Evolutionary conservation across 2,329 filamentous ascomycete genomes (phyloP).

Genomic region (Colletotrichum tanaceti): DNA sequence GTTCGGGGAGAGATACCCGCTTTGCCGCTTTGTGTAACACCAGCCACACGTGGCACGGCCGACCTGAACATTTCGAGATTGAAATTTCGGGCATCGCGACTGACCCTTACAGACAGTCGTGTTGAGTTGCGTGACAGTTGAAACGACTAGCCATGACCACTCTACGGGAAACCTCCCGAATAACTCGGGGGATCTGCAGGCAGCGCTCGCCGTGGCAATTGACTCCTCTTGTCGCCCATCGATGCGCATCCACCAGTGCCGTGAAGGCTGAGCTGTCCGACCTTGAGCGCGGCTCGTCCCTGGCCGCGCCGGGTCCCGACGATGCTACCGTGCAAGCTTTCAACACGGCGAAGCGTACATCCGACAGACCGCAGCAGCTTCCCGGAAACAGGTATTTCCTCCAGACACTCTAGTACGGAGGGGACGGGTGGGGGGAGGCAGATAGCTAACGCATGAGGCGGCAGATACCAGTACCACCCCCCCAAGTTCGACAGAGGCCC

Average conservation of each 20-base stretch:
- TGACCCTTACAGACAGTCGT: constrained; percentile 32
- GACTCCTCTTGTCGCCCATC: constrained; percentile 44
- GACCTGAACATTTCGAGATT: constrained; percentile 39
- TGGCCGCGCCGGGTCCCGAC: constrained; percentile 56
- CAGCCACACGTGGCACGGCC: constrained; percentile 39
- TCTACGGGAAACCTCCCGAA: constrained; percentile 55
- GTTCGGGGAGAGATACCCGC: neutral
- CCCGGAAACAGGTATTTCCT: constrained; percentile 59
- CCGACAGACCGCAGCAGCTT: constrained; percentile 53
- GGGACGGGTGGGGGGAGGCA: constrained; percentile 41
- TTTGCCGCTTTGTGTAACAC: neutral
- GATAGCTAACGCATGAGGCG: constrained; percentile 41
- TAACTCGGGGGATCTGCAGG: constrained; percentile 49
- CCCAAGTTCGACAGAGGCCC: constrained; percentile 96
- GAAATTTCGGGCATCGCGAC: constrained; percentile 41
- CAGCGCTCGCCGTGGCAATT: constrained; percentile 46
- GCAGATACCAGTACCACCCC: constrained; percentile 88
- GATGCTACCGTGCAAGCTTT: constrained; percentile 55
- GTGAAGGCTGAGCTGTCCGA: constrained; percentile 56
- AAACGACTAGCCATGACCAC: constrained; percentile 53
- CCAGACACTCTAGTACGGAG: constrained; percentile 30
- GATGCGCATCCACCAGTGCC: constrained; percentile 61
- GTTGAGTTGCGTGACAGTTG: constrained; percentile 23
- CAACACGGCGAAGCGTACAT: constrained; percentile 52
- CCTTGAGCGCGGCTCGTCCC: constrained; percentile 63